Base-by-base conservation (phyloP, 1,284 basidiomycete genomes). In the Ceratobasidium sp. region DNA sequence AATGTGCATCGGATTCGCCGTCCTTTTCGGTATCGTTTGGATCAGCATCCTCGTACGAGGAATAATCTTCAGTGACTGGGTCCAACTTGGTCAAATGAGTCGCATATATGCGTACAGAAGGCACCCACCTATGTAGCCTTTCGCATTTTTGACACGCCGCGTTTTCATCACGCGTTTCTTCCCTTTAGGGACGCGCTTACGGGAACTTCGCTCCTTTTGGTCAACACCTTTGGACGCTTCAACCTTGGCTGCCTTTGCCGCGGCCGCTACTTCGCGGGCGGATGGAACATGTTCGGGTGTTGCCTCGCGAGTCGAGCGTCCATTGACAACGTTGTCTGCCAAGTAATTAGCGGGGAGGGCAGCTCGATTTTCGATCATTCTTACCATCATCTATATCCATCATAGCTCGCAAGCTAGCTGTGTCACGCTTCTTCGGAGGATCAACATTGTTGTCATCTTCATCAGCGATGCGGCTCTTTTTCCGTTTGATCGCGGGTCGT, bases 361-460 rank as follows among this genome's bases (percentile, higher is more conserved):
- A 16, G 19, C 6, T 16, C 29, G 33, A 50, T 19, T 16, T 50
- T 21, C 4, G 16, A 6, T 7, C 33, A 30, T 47, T 16, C 81
- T 39, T 62, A 87, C 87, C 84, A 74, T 91, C 88, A 71, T 89
- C 87, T 62, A 90, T 82, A 67, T 91, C 88, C 89, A 90, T 90
- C 81, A 90, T 83, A 11, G 83, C 85, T 49, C 78, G 78, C 30
- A 85, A 75, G 54, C 84, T 85, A 70, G 52, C 52, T n/a, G 62
- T 30, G 52, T 52, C 21, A 4, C 21, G 50, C 33, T 21, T 73
- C 76, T 72, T 82, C 81, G n/a, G 77, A 77, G 3, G 83, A 8
- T 76, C 77, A 36, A 72, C 72, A 36, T 64, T 49, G 14, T 64
- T 47, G 2, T 64, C 59, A 25, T 66, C 62, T 42, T 66, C 62